Percentiles rank a stretch among this genome's conserved stretches.
These are phyloP conservation scores for Chernovozyma aurita DNA, from an alignment of 1,139 yeast species.

Conservation along the genomic window DNA sequence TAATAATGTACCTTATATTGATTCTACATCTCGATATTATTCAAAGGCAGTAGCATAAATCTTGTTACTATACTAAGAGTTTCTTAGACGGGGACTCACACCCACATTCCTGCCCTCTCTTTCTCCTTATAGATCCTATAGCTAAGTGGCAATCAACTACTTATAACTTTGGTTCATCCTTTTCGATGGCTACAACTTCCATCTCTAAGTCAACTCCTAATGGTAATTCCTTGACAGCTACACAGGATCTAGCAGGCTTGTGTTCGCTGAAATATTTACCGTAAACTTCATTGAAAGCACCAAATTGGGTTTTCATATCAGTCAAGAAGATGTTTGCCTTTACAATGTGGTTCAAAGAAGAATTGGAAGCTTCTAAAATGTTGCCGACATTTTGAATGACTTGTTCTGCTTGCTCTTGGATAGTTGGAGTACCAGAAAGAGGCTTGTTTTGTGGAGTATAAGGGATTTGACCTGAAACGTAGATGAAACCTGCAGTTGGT, in stretches of 20 bases:
- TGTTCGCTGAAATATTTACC: slow-evolving; percentile 73
- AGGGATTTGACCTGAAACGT: slow-evolving; percentile 95
- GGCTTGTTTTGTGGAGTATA: slow-evolving; percentile 79
- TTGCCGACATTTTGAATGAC: slow-evolving; percentile 71
- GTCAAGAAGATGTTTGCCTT: slow-evolving; percentile 86
- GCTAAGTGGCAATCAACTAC: too few relatives aligned
- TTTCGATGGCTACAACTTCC: slow-evolving; percentile 79
- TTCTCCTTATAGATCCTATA: too few relatives aligned
- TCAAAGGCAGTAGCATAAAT: too few relatives aligned
- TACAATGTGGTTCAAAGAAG: slow-evolving; percentile 75
- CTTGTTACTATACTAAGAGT: too few relatives aligned
- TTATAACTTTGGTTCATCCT: slow-evolving; percentile 37
- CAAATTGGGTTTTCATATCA: slow-evolving; percentile 74
- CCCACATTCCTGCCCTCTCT: too few relatives aligned
- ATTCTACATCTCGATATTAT: too few relatives aligned
- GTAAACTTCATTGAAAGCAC: slow-evolving; percentile 78
- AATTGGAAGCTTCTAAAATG: slow-evolving; percentile 77
- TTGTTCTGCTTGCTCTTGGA: slow-evolving; percentile 82
- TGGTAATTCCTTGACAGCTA: slow-evolving; percentile 85
- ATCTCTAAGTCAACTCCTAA: slow-evolving; percentile 70
- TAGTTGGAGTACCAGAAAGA: slow-evolving; percentile 59
- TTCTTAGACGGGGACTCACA: too few relatives aligned
- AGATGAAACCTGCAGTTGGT: slow-evolving; percentile 55
- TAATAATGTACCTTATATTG: too few relatives aligned
- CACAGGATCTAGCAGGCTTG: slow-evolving; percentile 95